Evolutionary conservation across 2,329 filamentous ascomycete genomes (phyloP), one percentile per base, ranked within the genome.

Genomic region (Calonectria leucothoes): DNA sequence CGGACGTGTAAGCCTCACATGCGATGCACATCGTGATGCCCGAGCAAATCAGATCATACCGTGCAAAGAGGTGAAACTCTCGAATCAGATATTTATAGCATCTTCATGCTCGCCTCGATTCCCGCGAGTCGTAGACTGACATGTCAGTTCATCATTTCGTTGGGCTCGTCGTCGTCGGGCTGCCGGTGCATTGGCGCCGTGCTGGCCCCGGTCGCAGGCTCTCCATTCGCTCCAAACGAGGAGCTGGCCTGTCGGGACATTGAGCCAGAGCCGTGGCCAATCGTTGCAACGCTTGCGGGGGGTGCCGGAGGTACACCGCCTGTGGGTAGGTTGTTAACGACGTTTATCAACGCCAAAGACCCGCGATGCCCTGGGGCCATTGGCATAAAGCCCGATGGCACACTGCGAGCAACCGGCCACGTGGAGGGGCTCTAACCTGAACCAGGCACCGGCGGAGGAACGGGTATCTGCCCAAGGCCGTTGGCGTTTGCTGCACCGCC

Each of bases 111-210:
- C 69, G 52, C 73, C 42, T 71, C 66, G 69, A 73, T 52, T 70
- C 64, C n/a, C n/a, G n/a, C n/a, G 39, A 71, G 70, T 64, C 64
- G 57, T 57, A 75, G 71, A 75, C 27, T 51, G 29, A 51, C 23
- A 42, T 39, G 8, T 79, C 71, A 80, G 70, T 80, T 78, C 70
- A 39, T 61, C 55, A 77, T 80, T 49, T 65, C 69, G 39, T 79
- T 76, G 63, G 78, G 63, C n/a, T 74, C 70, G 57, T 74, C 72
- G 65, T 70, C 66, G 52, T 75, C 55, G 33, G 55, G 75, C 20
- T 79, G 75, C 64, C 80, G 81, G 67, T 85, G 83, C 71, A 85
- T 82, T 4, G 82, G 81, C 15, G 84, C 84, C 7, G 83, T 85
- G 77, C 84, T 85, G 39, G 84, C 83, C n/a, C 82, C 82, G 25